Base-by-base conservation (phyloP, 805 yeast genomes). In the Debaryomyces maramus region DNA sequence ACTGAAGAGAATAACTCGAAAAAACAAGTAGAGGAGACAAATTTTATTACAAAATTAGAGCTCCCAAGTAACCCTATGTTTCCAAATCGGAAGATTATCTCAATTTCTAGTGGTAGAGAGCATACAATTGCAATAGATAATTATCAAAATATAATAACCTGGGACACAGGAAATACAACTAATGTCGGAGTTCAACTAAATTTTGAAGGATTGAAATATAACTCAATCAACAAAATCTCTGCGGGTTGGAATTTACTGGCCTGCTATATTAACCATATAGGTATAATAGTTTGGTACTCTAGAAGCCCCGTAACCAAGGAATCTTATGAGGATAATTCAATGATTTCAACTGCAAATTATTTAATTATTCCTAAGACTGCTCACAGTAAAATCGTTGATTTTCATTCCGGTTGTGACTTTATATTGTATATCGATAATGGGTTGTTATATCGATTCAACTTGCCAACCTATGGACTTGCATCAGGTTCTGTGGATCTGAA, bases 161-260 rank as follows among this genome's bases (percentile, higher is more conserved):
- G 90, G 90, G 89, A 83, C 55, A 57, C 67, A 1, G 71, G 72
- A 2, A 53, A 50, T 24, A 23, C 29, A 1, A 39, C 45, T 6
- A 45, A 48, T 36, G 24, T 32, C 11, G 88, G 84, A 0, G 68
- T 78, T 4, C 52, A 50, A 36, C 44, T 82, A 22, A 51, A 38
- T 3, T 76, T 81, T 42, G 59, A 63, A 0, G 61, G 61, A 6
- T 28, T 58, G 6, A 42, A 38, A 6, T 20, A 29, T 13, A 15
- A 15, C 11, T 36, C 15, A n/a, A 67, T 77, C 8, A 40, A 67
- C 19, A 75, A 73, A 46, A 71, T 80, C 7, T 67, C 70, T 9
- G 82, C 87, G 13, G 93, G 91, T 0, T 85, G 91, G 91, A 72
- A 75, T 42, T 57, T 73, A 11, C 75, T 78, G 37, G 76, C 78